Evolutionary conservation across 768 basidiomycete genomes (phyloP).

Genomic region (Rhizopogon vinicolor): DNA sequence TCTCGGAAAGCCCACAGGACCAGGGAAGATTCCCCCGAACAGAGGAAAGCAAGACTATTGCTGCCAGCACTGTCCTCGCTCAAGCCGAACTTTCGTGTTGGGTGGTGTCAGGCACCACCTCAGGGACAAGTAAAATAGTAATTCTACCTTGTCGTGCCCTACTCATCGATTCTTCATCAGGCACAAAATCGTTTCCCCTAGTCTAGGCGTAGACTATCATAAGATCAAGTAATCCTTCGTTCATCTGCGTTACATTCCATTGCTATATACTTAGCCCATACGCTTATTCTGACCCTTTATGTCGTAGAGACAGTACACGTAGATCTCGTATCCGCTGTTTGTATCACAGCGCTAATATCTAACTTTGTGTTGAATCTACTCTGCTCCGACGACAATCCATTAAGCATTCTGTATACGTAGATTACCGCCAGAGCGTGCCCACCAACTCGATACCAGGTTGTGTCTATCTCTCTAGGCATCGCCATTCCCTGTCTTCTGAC

Average conservation of each 20-base stretch:
- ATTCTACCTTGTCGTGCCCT: neutral
- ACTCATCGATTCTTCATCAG: neutral
- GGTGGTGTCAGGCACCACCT: neutral
- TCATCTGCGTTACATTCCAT: neutral
- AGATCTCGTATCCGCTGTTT: neutral
- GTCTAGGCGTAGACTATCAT: neutral
- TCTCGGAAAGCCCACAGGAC: neutral
- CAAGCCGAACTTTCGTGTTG: neutral
- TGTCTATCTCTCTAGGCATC: slow-evolving; percentile 14
- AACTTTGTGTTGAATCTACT: neutral
- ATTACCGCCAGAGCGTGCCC: slow-evolving; percentile 15
- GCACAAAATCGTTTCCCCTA: neutral
- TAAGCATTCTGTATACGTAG: slow-evolving; percentile 26
- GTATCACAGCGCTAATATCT: neutral
- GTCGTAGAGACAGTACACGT: neutral
- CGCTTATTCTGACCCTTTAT: neutral
- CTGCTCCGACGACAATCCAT: slow-evolving; percentile 19
- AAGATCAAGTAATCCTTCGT: neutral
- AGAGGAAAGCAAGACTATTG: neutral
- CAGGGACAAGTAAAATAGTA: neutral
- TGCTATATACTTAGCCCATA: neutral
- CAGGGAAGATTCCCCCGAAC: neutral
- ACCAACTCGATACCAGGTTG: neutral
- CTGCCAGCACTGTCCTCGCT: neutral
- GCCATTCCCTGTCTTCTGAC: slow-evolving; percentile 9